A percentile compares a stretch with the other conserved stretches of the same genome.
Evolutionary conservation across 1,284 basidiomycete genomes (phyloP).

Genomic region (Polyporus tsugae): DNA sequence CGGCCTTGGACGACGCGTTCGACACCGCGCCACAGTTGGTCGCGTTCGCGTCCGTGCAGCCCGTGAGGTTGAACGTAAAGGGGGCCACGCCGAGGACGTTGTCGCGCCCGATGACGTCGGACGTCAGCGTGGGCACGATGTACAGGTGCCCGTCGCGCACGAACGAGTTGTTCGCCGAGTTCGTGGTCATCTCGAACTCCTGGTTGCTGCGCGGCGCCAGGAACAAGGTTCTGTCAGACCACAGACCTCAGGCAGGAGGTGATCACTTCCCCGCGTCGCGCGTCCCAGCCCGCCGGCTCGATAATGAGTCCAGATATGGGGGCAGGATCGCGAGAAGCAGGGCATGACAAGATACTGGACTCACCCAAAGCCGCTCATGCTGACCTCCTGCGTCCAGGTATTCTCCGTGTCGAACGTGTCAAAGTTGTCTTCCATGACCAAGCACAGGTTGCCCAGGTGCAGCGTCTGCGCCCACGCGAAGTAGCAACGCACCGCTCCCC

Average conservation of each 20-base stretch:
- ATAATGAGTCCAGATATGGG: background rate
- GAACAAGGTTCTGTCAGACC: conserved; percentile 17
- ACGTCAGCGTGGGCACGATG: conserved; percentile 86
- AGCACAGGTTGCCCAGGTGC: conserved; percentile 67
- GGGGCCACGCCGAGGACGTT: conserved; percentile 62
- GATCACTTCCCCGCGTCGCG: background rate
- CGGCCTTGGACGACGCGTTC: conserved; percentile 58
- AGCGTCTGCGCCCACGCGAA: conserved; percentile 62
- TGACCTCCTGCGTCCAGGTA: conserved; percentile 80
- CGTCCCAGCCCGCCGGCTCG: background rate
- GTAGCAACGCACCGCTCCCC: conserved; percentile 42
- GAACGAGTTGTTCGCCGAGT: conserved; percentile 80
- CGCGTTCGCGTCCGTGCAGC: conserved; percentile 68
- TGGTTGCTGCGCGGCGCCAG: conserved; percentile 63
- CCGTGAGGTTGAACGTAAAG: conserved; percentile 82
- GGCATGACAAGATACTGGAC: conserved; percentile 37
- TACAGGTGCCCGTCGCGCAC: conserved; percentile 81
- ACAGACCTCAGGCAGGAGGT: background rate
- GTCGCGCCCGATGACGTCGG: conserved; percentile 70
- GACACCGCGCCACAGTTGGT: conserved; percentile 69
- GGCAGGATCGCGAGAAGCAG: background rate
- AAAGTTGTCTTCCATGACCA: conserved; percentile 86
- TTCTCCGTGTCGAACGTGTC: conserved; percentile 68
- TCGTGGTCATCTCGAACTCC: conserved; percentile 90
- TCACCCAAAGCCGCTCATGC: conserved; percentile 87